Evolutionary conservation across 345 rosid species (phyloP).

Genomic region (Linum usitatissimum): DNA sequence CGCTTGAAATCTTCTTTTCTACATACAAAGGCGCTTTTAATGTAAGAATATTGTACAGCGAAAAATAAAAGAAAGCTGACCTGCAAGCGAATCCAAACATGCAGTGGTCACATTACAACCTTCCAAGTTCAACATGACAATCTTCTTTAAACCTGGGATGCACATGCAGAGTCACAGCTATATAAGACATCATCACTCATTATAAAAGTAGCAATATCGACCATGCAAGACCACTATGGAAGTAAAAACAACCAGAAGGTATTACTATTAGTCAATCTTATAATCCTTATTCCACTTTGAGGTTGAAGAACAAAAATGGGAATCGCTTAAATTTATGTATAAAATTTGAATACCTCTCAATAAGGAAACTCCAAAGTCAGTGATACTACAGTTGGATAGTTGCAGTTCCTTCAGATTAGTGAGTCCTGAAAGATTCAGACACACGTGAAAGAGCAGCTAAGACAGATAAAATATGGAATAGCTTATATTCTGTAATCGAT

Average conservation of each 20-base stretch:
- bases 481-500: not conserved
- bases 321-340: too few relatives aligned
- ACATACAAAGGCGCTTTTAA: not conserved
- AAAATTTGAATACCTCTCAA: slow-evolving; percentile 46
- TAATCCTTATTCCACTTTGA: too few relatives aligned
- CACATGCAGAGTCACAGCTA: not conserved
- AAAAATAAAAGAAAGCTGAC: slow-evolving; percentile 22
- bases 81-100: slow-evolving; percentile 73
- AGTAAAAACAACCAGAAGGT: too few relatives aligned
- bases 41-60: not conserved
- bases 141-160: slow-evolving; percentile 55
- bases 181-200: not conserved
- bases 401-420: slow-evolving; percentile 59
- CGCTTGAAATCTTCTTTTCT: not conserved
- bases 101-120: slow-evolving; percentile 76
- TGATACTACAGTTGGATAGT: slow-evolving; percentile 61
- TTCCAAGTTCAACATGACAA: slow-evolving; percentile 65
- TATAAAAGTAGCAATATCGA: not conserved
- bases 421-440: slow-evolving; percentile 38
- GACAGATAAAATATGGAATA: not conserved
- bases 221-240: not conserved
- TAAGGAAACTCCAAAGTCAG: slow-evolving; percentile 61
- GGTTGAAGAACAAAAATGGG: not conserved
- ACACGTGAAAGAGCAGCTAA: not conserved
- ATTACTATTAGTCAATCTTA: too few relatives aligned